Evolutionary conservation across 176 grass and related monocot genomes (phyloP).

Genomic region (sorghum (Sorghum bicolor)): DNA sequence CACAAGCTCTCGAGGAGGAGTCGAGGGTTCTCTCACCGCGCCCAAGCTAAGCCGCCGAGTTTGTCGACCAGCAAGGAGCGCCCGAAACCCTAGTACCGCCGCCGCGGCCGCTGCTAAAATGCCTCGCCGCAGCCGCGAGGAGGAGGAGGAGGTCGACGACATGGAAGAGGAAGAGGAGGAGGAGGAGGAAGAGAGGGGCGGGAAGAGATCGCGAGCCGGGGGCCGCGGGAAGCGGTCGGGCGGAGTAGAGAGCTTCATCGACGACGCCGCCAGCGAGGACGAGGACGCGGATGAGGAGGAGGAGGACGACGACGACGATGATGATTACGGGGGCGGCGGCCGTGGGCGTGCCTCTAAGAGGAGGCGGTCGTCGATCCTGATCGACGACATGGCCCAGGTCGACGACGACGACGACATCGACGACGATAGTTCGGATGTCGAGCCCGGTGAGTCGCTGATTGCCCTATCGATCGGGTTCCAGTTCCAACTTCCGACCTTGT

Average conservation of each 20-base stretch:
- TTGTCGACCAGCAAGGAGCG: neutral
- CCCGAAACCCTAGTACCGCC: conserved; percentile 30
- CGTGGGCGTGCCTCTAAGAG: conserved; percentile 15
- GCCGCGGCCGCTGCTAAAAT: conserved; percentile 28
- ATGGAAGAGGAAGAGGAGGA: conserved; percentile 31
- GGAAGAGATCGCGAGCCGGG: conserved; percentile 17
- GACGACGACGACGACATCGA: conserved; percentile 51
- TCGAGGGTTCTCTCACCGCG: neutral
- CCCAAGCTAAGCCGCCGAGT: neutral
- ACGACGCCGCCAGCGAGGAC: conserved; percentile 69
- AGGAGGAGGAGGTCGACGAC: conserved; percentile 32
- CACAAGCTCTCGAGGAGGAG: neutral
- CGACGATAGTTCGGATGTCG: conserved; percentile 43
- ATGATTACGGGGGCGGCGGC: neutral
- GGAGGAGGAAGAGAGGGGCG: conserved; percentile 32
- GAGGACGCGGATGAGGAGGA: conserved; percentile 51
- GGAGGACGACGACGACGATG: conserved; percentile 22
- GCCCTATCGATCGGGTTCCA: neutral
- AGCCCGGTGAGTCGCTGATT: conserved; percentile 45
- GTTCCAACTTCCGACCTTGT: neutral
- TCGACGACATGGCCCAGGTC: conserved; percentile 64
- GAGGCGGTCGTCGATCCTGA: conserved; percentile 40
- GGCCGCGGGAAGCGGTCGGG: conserved; percentile 32
- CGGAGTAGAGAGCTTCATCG: conserved; percentile 55
- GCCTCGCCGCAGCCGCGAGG: conserved; percentile 44